Evolutionary conservation across 140 eudicot species (phyloP), one percentile per base, ranked within the genome.

Genomic region (Erigeron philadelphicus): DNA sequence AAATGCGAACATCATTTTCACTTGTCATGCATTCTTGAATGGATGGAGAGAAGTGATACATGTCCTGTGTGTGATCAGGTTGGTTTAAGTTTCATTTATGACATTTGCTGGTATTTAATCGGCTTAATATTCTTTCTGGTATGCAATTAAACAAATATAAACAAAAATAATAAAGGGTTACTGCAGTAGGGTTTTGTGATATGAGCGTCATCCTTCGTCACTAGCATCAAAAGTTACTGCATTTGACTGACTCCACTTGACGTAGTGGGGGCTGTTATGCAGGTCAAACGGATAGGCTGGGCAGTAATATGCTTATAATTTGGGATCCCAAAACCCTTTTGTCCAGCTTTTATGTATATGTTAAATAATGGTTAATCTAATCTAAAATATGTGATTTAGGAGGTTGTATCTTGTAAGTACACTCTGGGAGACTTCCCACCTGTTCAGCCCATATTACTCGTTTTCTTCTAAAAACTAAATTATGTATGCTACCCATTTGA

Each of bases 21-120:
- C 80, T 86, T 92, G 53, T 80, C 96, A 12, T 92, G 98, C 82
- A 92, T 92, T 76, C 86, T 86, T 48, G 98, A 89, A 78, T 92
- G 98, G 98, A 75, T 92, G 96, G 98, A 92, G 75, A 86, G 98
- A 81, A 92, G 96, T 69, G 93, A 88, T 61, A 85, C 87, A 16
- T 92, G 98, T 62, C 95, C 98, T 23, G 90, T 92, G 55, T 92
- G 98, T 75, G 90, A 83, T 79, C 86, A 89, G 96, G 98, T 92
- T 66, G 40, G 72, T 54, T 46, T 46, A 40, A 11, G 17, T 31
- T 71, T 48, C 43, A 3, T 5, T 57, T 25, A 59, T 41, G 8
- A 19, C 7, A n/a, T 0, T 40, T 61, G 7, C 45, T 60, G n/a
- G 0, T 61, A 61, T 40, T n/a, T 13, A 31, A 40, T 40, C 1